Percentiles rank a stretch among this genome's conserved stretches.
Evolutionary conservation across 495 filamentous ascomycete genomes (phyloP).

Genomic region (Pseudomonodictys pantanalensis): DNA sequence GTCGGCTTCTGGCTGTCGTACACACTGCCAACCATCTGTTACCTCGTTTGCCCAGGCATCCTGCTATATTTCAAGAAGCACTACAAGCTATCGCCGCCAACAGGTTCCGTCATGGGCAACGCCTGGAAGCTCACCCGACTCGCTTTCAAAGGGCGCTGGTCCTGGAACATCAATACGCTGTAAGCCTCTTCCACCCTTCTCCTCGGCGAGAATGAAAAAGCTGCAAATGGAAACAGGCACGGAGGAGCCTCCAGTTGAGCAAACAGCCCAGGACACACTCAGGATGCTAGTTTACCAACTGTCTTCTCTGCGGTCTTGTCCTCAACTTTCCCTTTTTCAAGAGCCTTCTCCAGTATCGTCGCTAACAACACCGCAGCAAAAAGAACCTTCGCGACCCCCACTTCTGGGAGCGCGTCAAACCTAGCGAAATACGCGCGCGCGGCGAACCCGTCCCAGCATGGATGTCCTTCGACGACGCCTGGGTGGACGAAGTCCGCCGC

Average conservation of each 20-base stretch:
- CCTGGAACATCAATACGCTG: conserved; percentile 14
- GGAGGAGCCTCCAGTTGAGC: too few species aligned
- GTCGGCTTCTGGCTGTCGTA: conserved; percentile 69
- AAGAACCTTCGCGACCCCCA: conserved; percentile 18
- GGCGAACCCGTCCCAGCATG: conserved; percentile 11
- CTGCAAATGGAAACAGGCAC: too few species aligned
- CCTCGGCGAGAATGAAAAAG: background rate
- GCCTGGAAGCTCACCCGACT: conserved; percentile 14
- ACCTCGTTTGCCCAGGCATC: conserved; percentile 6
- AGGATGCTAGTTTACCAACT: too few species aligned
- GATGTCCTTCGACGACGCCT: conserved; percentile 36
- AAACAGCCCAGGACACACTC: too few species aligned
- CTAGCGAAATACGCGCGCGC: conserved; percentile 7
- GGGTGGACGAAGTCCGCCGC: conserved; percentile 37
- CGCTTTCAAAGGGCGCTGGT: conserved; percentile 26
- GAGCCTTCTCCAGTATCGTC: too few species aligned
- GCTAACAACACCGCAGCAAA: background rate
- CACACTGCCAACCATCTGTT: conserved; percentile 27
- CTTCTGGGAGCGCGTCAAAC: conserved; percentile 35
- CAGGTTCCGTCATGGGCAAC: conserved; percentile 21
- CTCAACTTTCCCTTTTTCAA: too few species aligned
- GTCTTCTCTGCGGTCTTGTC: too few species aligned
- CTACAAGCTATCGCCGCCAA: conserved; percentile 19
- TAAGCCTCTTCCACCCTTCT: background rate
- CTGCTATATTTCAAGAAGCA: conserved; percentile 20